Evolutionary conservation across 768 basidiomycete genomes (phyloP).

Genomic region (Hypholoma sublateritium): DNA sequence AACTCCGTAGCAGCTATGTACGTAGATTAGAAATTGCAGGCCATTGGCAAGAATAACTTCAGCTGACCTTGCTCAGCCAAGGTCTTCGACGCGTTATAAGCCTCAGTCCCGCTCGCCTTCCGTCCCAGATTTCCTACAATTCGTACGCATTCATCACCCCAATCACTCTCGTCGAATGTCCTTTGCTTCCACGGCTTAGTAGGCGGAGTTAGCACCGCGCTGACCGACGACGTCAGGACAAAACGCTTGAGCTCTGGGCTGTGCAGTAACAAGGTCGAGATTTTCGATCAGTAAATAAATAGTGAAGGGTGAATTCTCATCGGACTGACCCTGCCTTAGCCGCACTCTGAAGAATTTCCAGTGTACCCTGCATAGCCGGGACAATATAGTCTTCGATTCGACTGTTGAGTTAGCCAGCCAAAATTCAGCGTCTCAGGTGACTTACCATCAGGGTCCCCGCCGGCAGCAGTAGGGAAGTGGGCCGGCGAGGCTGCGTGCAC

Average conservation of each 20-base stretch:
- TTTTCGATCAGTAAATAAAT: not conserved
- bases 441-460: constrained; percentile 32
- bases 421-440: not conserved
- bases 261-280: not conserved
- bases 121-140: constrained; percentile 50
- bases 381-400: constrained; percentile 5
- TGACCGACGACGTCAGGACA: constrained; percentile 60
- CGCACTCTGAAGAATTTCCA: constrained; percentile 4
- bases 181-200: constrained; percentile 6
- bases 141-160: constrained; percentile 53
- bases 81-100: constrained; percentile 60
- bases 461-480: constrained; percentile 36
- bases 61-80: constrained; percentile 54
- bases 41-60: not conserved
- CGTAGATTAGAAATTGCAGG: not conserved
- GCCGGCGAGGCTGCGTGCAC: constrained; percentile 69
- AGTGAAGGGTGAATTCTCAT: not conserved
- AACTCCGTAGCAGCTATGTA: constrained; percentile 43
- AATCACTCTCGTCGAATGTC: constrained; percentile 50
- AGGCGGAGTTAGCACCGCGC: constrained; percentile 33
- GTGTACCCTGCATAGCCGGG: constrained; percentile 8
- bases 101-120: constrained; percentile 35
- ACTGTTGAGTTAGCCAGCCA: not conserved
- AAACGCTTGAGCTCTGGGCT: constrained; percentile 42
- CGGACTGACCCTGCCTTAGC: constrained; percentile 3